Base-by-base conservation (phyloP, 495 filamentous ascomycete genomes). In the Pyrenula massariospora region DNA sequence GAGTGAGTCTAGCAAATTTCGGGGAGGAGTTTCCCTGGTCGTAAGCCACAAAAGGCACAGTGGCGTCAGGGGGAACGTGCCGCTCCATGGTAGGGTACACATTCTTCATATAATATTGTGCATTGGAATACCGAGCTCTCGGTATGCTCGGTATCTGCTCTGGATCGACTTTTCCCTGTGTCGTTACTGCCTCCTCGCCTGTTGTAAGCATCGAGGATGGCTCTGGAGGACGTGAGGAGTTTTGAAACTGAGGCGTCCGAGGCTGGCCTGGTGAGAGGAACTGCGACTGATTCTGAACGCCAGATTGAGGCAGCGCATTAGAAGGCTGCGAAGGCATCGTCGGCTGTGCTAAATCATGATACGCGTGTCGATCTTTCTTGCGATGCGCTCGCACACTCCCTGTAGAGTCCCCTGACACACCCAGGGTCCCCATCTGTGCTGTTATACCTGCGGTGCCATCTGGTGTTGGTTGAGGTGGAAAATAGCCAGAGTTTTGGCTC, bases 11-110 rank as follows among this genome's bases (percentile, higher is more conserved):
- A 25, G 91, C 87, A 65, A 89, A 91, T 69, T 95, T 95, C 21
- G 93, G 94, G 10, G 93, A 97, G 21, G 94, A 86, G 66, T 96
- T 99, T 59, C 93, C 92, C 70, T 97, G 94, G 65, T 99, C 93
- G 60, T 84, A 86, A 11, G 90, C 89, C 53, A 96, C 85, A 62
- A 93, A 97, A 0, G 94, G 89, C 24, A 92, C 80, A n/a, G 85
- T 78, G 12, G 89, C 90, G 22, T 94, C 90, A 20, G 93, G 93
- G 19, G 93, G 89, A 1, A 91, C 73, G 65, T 95, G 89, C 25
- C 85, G 84, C 67, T 95, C 91, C 72, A 96, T 92, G 10, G 93
- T 99, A 10, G 93, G 91, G 65, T 94, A 96, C 22, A 94, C 78
- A 67, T 95, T 85, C 60, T 74, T 84, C 56, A 89, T 78, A 66